These are phyloP conservation scores for Hypoxylon intermedium DNA, from an alignment of 495 filamentous ascomycete genomes.

Conservation along the genomic window DNA sequence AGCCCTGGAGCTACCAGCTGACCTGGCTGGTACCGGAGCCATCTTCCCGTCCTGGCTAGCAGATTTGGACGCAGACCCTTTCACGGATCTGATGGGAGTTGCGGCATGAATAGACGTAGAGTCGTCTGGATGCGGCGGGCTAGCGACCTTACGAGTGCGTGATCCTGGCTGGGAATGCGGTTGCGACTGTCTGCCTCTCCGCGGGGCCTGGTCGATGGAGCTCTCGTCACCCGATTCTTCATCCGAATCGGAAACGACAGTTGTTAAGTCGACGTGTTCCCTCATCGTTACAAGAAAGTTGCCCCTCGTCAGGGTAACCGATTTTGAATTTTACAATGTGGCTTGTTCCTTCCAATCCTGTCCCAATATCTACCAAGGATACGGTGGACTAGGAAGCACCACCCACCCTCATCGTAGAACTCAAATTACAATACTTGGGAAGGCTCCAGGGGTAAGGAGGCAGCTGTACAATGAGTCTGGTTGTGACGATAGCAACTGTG, in stretches of 20 bases:
- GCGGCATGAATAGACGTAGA: constrained; percentile 20
- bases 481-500: neutral
- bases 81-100: constrained; percentile 17
- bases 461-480: too few species aligned
- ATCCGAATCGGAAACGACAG: constrained; percentile 31
- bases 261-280: constrained; percentile 14
- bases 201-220: constrained; percentile 6
- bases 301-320: neutral
- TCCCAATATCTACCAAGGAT: constrained; percentile 16
- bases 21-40: constrained; percentile 18
- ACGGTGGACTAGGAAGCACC: neutral
- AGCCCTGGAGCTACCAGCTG: constrained; percentile 12
- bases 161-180: constrained; percentile 12
- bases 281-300: neutral
- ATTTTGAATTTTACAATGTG: neutral
- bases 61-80: constrained; percentile 15
- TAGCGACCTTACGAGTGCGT: constrained; percentile 23
- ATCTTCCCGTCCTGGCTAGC: constrained; percentile 23
- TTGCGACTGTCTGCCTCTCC: constrained; percentile 16
- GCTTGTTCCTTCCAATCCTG: constrained; percentile 1
- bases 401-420: constrained; percentile 22
- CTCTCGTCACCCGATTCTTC: constrained; percentile 14
- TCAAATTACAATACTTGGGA: too few species aligned
- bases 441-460: too few species aligned
- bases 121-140: constrained; percentile 5